phyloP scores from a whole-genome alignment of 1,284 basidiomycete genomes.

The Trametes polyzona region DNA sequence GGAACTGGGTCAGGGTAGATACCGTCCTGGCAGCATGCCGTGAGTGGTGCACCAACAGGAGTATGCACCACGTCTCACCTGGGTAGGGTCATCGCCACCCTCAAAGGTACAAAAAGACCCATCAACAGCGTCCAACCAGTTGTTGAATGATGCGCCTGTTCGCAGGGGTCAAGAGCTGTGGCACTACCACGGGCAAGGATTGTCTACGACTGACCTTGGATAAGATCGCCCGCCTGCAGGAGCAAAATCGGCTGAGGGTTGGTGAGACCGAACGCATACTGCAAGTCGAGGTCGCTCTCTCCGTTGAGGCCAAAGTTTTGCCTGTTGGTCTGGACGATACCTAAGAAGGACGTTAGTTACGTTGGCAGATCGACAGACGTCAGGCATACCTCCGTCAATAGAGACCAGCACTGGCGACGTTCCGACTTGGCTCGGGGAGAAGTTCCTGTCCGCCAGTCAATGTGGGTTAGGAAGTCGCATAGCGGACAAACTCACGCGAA shows the following conservation, averaged over 20 bases:
- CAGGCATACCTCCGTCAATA: conserved; percentile 51
- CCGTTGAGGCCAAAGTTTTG: conserved; percentile 49
- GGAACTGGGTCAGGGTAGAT: conserved; percentile 54
- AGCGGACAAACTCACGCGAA: conserved; percentile 42
- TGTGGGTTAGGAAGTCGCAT: too few species aligned
- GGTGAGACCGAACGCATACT: conserved; percentile 54
- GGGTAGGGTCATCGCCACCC: conserved; percentile 58
- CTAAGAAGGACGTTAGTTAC: conserved; percentile 24
- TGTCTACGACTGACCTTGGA: conserved; percentile 37
- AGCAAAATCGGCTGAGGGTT: conserved; percentile 47
- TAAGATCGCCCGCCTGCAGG: conserved; percentile 52
- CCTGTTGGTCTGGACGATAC: conserved; percentile 36
- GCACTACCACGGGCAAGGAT: background rate
- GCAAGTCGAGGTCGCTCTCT: conserved; percentile 59
- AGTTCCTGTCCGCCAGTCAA: conserved; percentile 36
- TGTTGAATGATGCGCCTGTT: conserved; percentile 49
- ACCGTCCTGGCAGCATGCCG: conserved; percentile 43
- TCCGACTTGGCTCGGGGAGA: conserved; percentile 41
- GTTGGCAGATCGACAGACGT: background rate
- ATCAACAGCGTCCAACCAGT: conserved; percentile 51
- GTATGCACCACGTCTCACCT: conserved; percentile 9
- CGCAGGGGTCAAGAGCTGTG: background rate
- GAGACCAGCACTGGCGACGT: conserved; percentile 45
- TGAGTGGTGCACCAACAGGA: background rate
- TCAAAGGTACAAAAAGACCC: conserved; percentile 60